Base-by-base conservation (phyloP, 2,329 filamentous ascomycete species). In the Calonectria crousiana region DNA sequence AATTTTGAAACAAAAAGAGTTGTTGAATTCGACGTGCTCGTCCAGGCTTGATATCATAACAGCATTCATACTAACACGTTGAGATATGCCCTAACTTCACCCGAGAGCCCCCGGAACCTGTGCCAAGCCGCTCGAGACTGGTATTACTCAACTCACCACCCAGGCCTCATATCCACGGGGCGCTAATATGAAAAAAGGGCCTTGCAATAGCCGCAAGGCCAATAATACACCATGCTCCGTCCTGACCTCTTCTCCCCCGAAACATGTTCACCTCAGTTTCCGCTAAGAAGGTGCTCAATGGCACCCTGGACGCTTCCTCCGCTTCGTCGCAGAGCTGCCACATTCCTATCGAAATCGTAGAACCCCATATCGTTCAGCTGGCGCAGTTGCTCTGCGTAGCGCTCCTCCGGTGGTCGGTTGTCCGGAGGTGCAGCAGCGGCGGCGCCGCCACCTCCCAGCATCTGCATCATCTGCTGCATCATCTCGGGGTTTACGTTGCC, bases 361-460 rank as follows among this genome's bases (percentile, higher is more conserved):
- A 99, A 99, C 4, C 97, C 97, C 97, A 99, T 99, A 78, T 98
- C 97, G 84, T 99, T 99, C 76, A 99, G 87, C 86, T 98, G 95
- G 74, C 95, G 90, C 65, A 99, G 88, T 85, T 99, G 96, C 38
- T 95, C 93, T 4, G 94, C 95, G 80, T 98, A 99, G 73, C 95
- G 89, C 85, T 98, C 97, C 88, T 99, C 97, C 0, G 97, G 96
- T 6, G 97, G 96, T 75, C 96, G 91, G 81, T 90, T 98, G 85
- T 99, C 97, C 3, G 90, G 85, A 6, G 95, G 94, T 23, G 90
- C 86, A 16, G 90, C 84, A 2, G 3, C 85, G 14, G 38, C 38
- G 20, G 44, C 20, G 44, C 44, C n/a, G 51, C 81, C 81, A 38
- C 80, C 82, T 73, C 84, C 72, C 75, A 90, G 85, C 76, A 91